Evolutionary conservation across 2,329 filamentous ascomycete genomes (phyloP).

Genomic region (Cadophora sp.): DNA sequence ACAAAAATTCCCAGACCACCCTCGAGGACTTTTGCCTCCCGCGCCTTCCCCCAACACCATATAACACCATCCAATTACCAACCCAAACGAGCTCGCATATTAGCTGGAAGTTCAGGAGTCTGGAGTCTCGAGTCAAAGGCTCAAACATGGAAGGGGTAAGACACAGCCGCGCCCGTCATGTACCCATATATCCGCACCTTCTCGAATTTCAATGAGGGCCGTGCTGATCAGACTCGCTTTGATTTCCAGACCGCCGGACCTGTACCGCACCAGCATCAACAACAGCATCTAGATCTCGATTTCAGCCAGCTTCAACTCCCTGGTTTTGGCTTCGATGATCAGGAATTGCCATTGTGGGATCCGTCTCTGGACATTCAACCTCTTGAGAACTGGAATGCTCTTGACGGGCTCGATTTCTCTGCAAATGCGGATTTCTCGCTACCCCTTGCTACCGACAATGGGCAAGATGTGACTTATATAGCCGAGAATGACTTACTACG

Average conservation of each 20-base stretch:
- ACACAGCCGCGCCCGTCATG: neutral
- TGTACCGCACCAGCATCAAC: neutral
- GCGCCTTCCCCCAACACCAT: neutral
- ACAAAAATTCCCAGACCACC: neutral
- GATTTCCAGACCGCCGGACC: constrained; percentile 3
- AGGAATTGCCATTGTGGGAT: constrained; percentile 5
- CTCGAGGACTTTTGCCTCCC: neutral
- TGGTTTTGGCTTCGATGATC: neutral
- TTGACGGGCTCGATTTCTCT: neutral
- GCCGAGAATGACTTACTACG: constrained; percentile 10
- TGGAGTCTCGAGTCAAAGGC: neutral
- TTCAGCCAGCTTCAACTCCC: neutral
- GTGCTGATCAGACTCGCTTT: neutral
- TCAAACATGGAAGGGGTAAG: constrained; percentile 12
- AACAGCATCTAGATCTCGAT: constrained; percentile 1
- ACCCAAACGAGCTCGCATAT: neutral
- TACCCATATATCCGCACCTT: neutral
- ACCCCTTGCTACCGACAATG: constrained; percentile 5
- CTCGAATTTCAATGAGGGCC: neutral
- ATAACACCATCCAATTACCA: constrained; percentile 7
- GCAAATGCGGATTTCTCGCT: constrained; percentile 4
- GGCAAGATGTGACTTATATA: neutral
- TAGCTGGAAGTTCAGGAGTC: neutral
- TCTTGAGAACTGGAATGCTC: neutral
- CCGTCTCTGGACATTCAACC: neutral